phyloP scores from a whole-genome alignment of 2,329 filamentous ascomycete species.

The Alternaria ethzedia region DNA sequence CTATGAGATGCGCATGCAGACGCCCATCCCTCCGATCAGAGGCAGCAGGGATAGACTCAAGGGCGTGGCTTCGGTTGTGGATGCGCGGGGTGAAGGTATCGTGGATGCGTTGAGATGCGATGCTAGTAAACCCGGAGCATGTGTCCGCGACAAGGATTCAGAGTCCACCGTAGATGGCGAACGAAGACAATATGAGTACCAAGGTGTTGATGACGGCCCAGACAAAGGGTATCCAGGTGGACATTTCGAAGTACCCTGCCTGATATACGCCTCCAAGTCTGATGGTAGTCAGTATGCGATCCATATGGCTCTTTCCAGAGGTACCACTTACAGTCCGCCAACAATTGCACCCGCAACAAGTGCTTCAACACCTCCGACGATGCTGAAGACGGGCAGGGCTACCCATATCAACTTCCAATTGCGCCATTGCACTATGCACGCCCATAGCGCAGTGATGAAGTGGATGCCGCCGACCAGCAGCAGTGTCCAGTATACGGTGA shows the following conservation, averaged over 20 bases:
- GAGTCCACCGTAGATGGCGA: conserved; percentile 89
- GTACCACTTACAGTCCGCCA: conserved; percentile 71
- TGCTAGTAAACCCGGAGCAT: not conserved
- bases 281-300: conserved; percentile 8
- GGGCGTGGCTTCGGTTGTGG: not conserved
- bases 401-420: conserved; percentile 69
- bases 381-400: conserved; percentile 71
- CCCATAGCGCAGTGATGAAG: conserved; percentile 72
- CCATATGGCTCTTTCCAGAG: not conserved
- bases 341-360: conserved; percentile 81
- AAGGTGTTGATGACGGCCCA: conserved; percentile 87
- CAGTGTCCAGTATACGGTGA: conserved; percentile 85
- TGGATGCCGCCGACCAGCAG: conserved; percentile 80
- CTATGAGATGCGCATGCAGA: not conserved
- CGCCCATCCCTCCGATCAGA: not conserved
- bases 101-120: not conserved
- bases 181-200: conserved; percentile 83
- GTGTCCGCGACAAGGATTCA: conserved; percentile 47
- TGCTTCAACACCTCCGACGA: conserved; percentile 77
- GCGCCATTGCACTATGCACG: conserved; percentile 71
- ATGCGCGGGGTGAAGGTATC: not conserved
- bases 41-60: not conserved
- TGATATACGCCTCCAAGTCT: conserved; percentile 82
- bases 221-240: conserved; percentile 89
- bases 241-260: conserved; percentile 86